Percentiles rank a stretch among this genome's conserved stretches.
These are phyloP conservation scores for Venturia aucupariae DNA, from an alignment of 2,329 filamentous ascomycete species.

Conservation along the genomic window DNA sequence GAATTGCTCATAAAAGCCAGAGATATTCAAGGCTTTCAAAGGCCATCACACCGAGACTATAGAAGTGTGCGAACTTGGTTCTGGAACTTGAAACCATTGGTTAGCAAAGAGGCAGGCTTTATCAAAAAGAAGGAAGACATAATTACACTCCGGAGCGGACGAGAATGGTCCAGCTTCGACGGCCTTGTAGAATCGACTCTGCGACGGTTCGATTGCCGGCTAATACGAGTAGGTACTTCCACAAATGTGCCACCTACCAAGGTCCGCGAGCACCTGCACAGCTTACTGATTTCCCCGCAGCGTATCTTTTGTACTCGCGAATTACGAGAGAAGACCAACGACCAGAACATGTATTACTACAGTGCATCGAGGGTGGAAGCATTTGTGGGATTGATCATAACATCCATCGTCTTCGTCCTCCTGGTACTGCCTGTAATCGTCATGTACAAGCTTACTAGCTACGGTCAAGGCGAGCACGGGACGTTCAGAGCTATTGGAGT, in stretches of 20 bases:
- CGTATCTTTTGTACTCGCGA: conserved; percentile 31
- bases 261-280: background rate
- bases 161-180: conserved; percentile 35
- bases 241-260: background rate
- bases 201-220: conserved; percentile 21
- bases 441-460: conserved; percentile 30
- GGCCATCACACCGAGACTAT: conserved; percentile 32
- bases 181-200: conserved; percentile 29
- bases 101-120: conserved; percentile 27
- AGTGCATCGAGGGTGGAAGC: conserved; percentile 29
- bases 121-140: conserved; percentile 34
- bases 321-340: conserved; percentile 28
- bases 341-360: conserved; percentile 29
- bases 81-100: conserved; percentile 27
- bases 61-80: conserved; percentile 30
- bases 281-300: conserved; percentile 18
- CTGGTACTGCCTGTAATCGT: conserved; percentile 32
- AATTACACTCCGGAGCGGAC: conserved; percentile 29
- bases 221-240: conserved; percentile 22
- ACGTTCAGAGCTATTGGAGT: conserved; percentile 34
- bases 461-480: conserved; percentile 19
- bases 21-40: conserved; percentile 29
- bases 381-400: conserved; percentile 34
- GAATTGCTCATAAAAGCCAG: conserved; percentile 32
- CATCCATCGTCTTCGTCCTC: conserved; percentile 33